phyloP scores from a whole-genome alignment of 2,329 filamentous ascomycete species.

The Lojkania enalia region DNA sequence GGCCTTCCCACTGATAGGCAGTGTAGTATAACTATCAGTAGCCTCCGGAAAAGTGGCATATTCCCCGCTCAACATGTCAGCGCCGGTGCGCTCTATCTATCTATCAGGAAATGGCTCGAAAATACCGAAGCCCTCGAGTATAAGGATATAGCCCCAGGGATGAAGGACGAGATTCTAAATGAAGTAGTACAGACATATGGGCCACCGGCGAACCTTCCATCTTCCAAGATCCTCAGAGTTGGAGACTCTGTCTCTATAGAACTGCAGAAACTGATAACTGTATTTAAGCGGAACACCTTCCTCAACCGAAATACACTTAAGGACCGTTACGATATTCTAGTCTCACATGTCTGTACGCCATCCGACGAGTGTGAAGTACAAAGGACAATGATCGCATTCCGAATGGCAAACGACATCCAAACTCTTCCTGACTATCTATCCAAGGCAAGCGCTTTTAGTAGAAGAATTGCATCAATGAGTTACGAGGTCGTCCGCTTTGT shows the following conservation, averaged over 20 bases:
- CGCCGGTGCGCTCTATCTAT: conserved; percentile 40
- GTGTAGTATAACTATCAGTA: conserved; percentile 42
- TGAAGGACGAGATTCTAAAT: conserved; percentile 23
- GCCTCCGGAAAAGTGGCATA: conserved; percentile 17
- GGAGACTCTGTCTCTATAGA: not conserved
- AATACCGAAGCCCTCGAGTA: conserved; percentile 32
- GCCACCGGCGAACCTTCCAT: not conserved
- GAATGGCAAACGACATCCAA: conserved; percentile 26
- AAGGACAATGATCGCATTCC: conserved; percentile 36
- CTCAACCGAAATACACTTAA: conserved; percentile 30
- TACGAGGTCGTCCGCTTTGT: conserved; percentile 24
- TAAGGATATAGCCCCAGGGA: conserved; percentile 23
- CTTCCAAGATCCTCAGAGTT: not conserved
- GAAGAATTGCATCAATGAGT: conserved; percentile 25
- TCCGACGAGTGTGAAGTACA: conserved; percentile 17
- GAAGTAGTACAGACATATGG: conserved; percentile 19
- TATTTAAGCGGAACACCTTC: conserved; percentile 23
- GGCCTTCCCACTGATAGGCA: conserved; percentile 52
- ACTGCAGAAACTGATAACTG: not conserved
- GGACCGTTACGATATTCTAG: conserved; percentile 37
- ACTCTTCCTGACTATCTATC: conserved; percentile 21
- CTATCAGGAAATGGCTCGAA: conserved; percentile 38
- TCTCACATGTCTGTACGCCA: conserved; percentile 31
- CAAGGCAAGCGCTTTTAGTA: conserved; percentile 22
- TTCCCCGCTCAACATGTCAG: conserved; percentile 26